Percentiles rank a stretch among this genome's conserved stretches.
phyloP scores from a whole-genome alignment of 805 yeast genomes.

The Wickerhamomyces canadensis region DNA sequence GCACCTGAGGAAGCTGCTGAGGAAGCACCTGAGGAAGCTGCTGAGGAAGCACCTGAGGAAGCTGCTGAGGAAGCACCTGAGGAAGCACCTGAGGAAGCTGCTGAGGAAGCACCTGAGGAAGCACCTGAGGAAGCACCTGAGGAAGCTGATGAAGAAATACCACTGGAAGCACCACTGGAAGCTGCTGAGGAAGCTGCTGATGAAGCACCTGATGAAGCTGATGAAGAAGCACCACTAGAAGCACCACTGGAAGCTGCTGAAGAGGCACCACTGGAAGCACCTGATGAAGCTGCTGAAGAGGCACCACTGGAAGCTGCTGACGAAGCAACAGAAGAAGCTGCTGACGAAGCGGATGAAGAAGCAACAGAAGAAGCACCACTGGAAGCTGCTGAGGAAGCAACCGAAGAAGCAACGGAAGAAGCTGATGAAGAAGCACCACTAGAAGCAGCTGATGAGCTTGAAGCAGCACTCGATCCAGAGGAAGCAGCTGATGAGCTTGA shows the following conservation, averaged over 20 bases:
- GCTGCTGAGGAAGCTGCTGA: not conserved
- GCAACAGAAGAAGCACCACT: not conserved
- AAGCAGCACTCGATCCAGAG: not conserved
- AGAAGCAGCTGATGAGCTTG: not conserved
- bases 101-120: not conserved
- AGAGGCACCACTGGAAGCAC: not conserved
- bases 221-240: conserved; percentile 1
- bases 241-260: not conserved
- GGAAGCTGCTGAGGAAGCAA: not conserved
- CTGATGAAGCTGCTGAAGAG: conserved; percentile 1
- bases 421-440: not conserved
- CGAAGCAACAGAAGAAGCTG: not conserved
- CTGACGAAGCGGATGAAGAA: conserved; percentile 1
- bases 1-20: too few species aligned
- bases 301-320: not conserved
- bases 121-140: conserved; percentile 2
- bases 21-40: too few species aligned
- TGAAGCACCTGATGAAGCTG: not conserved
- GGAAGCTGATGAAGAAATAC: not conserved
- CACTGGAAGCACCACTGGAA: conserved; percentile 1
- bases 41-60: too few species aligned
- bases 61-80: too few species aligned
- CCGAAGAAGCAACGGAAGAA: not conserved
- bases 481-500: not conserved
- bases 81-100: not conserved